phyloP scores from a whole-genome alignment of 2,329 filamentous ascomycete species.

The Aspergillus calidoustus region DNA sequence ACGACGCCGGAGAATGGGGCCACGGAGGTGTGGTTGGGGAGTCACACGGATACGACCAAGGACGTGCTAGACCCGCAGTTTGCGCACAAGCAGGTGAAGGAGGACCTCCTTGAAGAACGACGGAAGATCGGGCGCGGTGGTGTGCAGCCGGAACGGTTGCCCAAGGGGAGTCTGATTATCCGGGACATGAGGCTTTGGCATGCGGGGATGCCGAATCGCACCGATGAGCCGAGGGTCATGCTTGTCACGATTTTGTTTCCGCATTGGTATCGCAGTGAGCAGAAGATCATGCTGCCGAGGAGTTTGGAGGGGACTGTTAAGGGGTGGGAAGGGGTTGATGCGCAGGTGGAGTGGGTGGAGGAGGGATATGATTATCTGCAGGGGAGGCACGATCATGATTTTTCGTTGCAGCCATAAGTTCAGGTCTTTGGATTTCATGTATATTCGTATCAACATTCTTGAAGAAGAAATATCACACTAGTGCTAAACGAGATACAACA shows the following conservation, averaged over 20 bases:
- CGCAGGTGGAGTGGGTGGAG: slow-evolving; percentile 42
- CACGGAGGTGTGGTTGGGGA: slow-evolving; percentile 58
- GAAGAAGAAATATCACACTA: background rate
- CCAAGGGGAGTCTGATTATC: slow-evolving; percentile 52
- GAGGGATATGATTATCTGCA: slow-evolving; percentile 5
- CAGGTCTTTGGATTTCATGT: background rate
- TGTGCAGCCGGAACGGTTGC: slow-evolving; percentile 44
- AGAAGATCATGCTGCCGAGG: slow-evolving; percentile 38
- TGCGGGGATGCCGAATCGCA: slow-evolving; percentile 55
- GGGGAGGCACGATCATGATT: slow-evolving; percentile 3
- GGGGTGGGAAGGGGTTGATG: slow-evolving; percentile 38
- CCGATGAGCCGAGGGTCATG: slow-evolving; percentile 51
- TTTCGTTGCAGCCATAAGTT: background rate
- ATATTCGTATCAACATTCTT: background rate
- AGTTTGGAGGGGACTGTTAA: slow-evolving; percentile 36
- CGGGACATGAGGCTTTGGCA: slow-evolving; percentile 57
- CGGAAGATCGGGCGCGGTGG: slow-evolving; percentile 35
- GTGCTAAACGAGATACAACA: background rate
- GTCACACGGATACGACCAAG: slow-evolving; percentile 44
- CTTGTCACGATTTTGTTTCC: slow-evolving; percentile 47
- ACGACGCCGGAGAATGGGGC: slow-evolving; percentile 52
- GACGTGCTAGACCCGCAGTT: background rate
- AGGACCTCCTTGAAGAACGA: background rate
- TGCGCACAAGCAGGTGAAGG: slow-evolving; percentile 9
- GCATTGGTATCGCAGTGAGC: slow-evolving; percentile 40